Percentiles rank a stretch among this genome's conserved stretches.
Evolutionary conservation across 2,329 filamentous ascomycete species (phyloP).

Genomic region (Aspergillus arachidicola): DNA sequence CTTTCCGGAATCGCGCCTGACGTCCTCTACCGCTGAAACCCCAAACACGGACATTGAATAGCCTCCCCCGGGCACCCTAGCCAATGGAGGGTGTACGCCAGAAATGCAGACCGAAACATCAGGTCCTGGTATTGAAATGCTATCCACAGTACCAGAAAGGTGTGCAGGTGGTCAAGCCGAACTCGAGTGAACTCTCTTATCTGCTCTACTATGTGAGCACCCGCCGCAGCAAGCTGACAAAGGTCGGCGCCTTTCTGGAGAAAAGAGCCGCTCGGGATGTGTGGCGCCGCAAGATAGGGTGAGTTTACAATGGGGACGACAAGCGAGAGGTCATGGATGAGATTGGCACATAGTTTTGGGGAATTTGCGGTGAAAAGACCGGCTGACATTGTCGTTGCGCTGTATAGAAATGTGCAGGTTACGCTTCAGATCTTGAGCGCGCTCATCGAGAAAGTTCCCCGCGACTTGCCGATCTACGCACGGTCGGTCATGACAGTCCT

Average conservation of each 20-base stretch:
- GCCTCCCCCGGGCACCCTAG: slow-evolving; percentile 10
- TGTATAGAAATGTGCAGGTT: slow-evolving; percentile 80
- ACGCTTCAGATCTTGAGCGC: slow-evolving; percentile 90
- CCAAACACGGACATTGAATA: slow-evolving; percentile 3
- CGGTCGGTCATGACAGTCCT: slow-evolving; percentile 82
- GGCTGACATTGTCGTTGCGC: slow-evolving; percentile 9
- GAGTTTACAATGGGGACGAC: slow-evolving; percentile 36
- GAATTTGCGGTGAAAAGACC: slow-evolving; percentile 4
- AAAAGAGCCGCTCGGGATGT: slow-evolving; percentile 92
- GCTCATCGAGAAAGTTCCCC: slow-evolving; percentile 88
- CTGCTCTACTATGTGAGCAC: slow-evolving; percentile 96
- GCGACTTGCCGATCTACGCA: slow-evolving; percentile 87
- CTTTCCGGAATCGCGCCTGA: not conserved
- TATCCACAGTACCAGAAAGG: slow-evolving; percentile 93
- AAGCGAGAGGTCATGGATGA: not conserved
- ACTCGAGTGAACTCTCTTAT: slow-evolving; percentile 95
- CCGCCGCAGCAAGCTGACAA: slow-evolving; percentile 90
- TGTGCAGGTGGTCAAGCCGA: slow-evolving; percentile 89
- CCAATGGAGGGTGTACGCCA: slow-evolving; percentile 62
- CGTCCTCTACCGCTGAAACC: not conserved
- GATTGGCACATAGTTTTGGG: not conserved
- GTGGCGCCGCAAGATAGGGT: slow-evolving; percentile 86
- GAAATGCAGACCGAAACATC: slow-evolving; percentile 84
- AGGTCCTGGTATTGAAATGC: slow-evolving; percentile 93
- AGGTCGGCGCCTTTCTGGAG: slow-evolving; percentile 92